These are phyloP conservation scores for Penicillium capsulatum DNA, from an alignment of 2,329 filamentous ascomycete species.

Conservation along the genomic window DNA sequence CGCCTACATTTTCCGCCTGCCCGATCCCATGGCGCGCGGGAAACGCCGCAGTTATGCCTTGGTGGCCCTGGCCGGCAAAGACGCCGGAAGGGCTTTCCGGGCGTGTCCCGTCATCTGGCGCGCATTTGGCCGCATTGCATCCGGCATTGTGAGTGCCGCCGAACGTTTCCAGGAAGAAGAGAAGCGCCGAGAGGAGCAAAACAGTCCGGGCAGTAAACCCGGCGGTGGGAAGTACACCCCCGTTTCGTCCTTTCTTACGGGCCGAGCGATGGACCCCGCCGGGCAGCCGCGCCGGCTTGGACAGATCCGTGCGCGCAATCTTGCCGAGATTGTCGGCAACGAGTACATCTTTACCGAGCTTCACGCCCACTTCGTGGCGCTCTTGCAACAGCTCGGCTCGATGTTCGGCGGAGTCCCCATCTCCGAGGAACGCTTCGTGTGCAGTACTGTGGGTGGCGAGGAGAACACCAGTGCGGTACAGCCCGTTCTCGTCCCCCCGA, in stretches of 20 bases:
- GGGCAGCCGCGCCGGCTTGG: slow-evolving; percentile 52
- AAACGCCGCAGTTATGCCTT: slow-evolving; percentile 55
- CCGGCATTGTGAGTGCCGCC: slow-evolving; percentile 47
- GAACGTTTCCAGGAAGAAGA: slow-evolving; percentile 45
- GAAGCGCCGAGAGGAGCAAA: slow-evolving; percentile 41
- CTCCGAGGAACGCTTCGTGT: slow-evolving; percentile 41
- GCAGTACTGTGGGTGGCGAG: slow-evolving; percentile 36
- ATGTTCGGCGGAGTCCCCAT: slow-evolving; percentile 45
- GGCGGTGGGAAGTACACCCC: slow-evolving; percentile 48
- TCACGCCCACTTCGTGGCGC: slow-evolving; percentile 52
- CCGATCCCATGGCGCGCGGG: slow-evolving; percentile 55
- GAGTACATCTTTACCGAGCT: slow-evolving; percentile 57
- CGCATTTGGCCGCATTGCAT: slow-evolving; percentile 53
- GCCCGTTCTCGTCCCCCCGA: slow-evolving; percentile 22
- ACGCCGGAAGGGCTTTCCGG: slow-evolving; percentile 45
- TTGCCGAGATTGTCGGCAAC: slow-evolving; percentile 57
- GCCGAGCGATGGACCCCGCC: slow-evolving; percentile 53
- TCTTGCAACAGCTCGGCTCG: slow-evolving; percentile 46
- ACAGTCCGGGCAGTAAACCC: slow-evolving; percentile 22
- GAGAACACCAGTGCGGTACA: slow-evolving; percentile 21
- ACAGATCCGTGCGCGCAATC: slow-evolving; percentile 52
- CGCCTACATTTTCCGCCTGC: slow-evolving; percentile 56
- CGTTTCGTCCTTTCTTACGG: slow-evolving; percentile 56
- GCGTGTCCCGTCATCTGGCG: slow-evolving; percentile 50
- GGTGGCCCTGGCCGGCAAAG: slow-evolving; percentile 54